Evolutionary conservation across 352 stramenopile species (phyloP), one percentile per base, ranked within the genome.

Genomic region (Thraustochytrium striatum): DNA sequence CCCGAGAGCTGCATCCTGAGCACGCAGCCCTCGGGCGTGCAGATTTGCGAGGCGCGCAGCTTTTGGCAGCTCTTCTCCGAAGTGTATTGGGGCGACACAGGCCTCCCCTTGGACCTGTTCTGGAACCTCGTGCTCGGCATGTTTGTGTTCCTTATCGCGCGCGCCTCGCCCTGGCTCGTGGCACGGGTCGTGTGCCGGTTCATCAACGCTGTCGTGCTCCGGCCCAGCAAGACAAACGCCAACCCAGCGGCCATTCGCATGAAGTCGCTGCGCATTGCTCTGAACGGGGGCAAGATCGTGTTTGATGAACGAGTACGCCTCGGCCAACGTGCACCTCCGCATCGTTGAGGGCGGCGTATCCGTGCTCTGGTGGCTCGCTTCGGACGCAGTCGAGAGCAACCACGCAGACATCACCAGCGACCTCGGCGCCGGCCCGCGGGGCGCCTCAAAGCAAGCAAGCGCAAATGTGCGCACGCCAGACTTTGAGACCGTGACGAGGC

Each of bases 301-400:
- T 75, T 75, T 43, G 65, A 75, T 30, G 65, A 75, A 32, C 35
- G 65, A 75, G 25, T 75, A 75, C 52, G 65, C 65, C 32, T 75
- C 65, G 19, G 65, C 65, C 25, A 75, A 75, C 36, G 19, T 75
- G 32, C 65, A 75, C 32, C 65, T 75, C 9, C 65, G 65, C 25
- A 75, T 75, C 36, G 65, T 75, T 28, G 65, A 75, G 52, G 65
- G 65, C 50, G 65, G 65, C 44, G 36, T 75, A 21, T 38, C 43
- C 16, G 2, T 75, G 21, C 65, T 9, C 11, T 75, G 65, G 65
- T 75, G 65, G 65, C 65, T 65, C 7, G 43, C 65, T 21, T 62
- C 44, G 19, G 65, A 75, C 11, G 52, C 13, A 7, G 50, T 75
- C 19, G n/a, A n/a, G n/a, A n/a, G n/a, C n/a, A n/a, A n/a, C n/a